phyloP scores from a whole-genome alignment of 2,329 filamentous ascomycete genomes.

The Rosellinia necatrix region DNA sequence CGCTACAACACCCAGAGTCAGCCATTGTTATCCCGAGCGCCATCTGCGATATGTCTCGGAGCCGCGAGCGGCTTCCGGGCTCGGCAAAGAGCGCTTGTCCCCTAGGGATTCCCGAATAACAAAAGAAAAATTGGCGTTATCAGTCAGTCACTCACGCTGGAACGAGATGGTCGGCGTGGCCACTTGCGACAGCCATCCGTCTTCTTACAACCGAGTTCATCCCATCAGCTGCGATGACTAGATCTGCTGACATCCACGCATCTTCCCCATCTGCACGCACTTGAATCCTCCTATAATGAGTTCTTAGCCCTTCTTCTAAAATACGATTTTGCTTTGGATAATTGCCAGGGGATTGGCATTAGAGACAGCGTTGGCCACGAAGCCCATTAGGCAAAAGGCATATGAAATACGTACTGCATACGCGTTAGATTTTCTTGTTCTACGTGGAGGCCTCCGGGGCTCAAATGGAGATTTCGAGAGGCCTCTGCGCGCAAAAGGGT shows the following conservation, averaged over 20 bases:
- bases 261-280: constrained; percentile 19
- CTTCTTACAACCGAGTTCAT: constrained; percentile 54
- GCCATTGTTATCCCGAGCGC: background rate
- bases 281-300: constrained; percentile 32
- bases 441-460: background rate
- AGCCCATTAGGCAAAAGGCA: background rate
- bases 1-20: constrained; percentile 17
- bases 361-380: background rate
- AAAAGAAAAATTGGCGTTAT: too few relatives aligned
- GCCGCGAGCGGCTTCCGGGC: too few relatives aligned
- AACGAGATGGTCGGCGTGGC: constrained; percentile 46
- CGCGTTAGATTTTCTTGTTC: constrained; percentile 5
- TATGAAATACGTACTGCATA: constrained; percentile 15
- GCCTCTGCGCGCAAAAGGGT: background rate
- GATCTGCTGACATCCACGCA: constrained; percentile 48
- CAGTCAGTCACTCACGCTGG: constrained; percentile 49
- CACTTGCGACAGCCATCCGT: constrained; percentile 45
- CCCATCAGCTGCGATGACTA: constrained; percentile 59
- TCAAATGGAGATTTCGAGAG: background rate
- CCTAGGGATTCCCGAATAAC: too few relatives aligned
- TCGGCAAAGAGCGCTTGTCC: too few relatives aligned
- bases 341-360: background rate
- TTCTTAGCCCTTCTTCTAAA: background rate
- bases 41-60: too few relatives aligned
- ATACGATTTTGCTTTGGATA: background rate